Conservation (phyloP, 306 rosid genomes). For the Betula pendula region DNA sequence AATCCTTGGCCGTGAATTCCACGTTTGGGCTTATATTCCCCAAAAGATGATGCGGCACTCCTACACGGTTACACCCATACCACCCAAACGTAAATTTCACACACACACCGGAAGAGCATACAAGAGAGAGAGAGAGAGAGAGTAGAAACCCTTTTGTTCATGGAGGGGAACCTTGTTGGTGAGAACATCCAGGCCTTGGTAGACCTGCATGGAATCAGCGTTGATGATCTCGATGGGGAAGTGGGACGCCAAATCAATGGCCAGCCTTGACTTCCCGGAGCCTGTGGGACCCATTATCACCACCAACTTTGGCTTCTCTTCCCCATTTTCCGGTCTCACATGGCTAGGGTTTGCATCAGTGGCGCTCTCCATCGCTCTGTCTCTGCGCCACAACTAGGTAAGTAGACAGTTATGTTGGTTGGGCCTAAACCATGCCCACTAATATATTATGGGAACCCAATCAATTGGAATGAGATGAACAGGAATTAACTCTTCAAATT, state of each 20-base stretch:
- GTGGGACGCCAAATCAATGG: conserved; percentile 72
- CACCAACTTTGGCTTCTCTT: conserved; percentile 51
- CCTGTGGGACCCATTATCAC: conserved; percentile 87
- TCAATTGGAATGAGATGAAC: too few relatives aligned
- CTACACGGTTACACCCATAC: conserved; percentile 34
- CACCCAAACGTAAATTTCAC: neutral
- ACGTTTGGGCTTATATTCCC: conserved; percentile 64
- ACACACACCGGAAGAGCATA: conserved; percentile 12
- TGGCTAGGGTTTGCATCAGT: conserved; percentile 37
- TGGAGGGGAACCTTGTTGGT: conserved; percentile 69
- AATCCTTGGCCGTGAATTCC: conserved; percentile 81
- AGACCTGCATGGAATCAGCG: conserved; percentile 96
- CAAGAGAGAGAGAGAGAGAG: neutral
- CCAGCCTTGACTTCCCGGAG: conserved; percentile 81
- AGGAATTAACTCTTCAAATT: too few relatives aligned
- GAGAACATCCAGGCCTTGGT: conserved; percentile 80
- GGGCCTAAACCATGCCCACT: neutral
- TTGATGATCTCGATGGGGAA: conserved; percentile 80
- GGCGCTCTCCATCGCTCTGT: neutral
- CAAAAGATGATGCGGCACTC: conserved; percentile 84
- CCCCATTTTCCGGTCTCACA: neutral
- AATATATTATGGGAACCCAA: too few relatives aligned
- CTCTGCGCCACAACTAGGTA: neutral
- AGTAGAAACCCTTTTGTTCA: conserved; percentile 58
- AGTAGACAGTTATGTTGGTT: neutral